phyloP scores from a whole-genome alignment of 1,139 yeast species.

The Geotrichum europaeum region DNA sequence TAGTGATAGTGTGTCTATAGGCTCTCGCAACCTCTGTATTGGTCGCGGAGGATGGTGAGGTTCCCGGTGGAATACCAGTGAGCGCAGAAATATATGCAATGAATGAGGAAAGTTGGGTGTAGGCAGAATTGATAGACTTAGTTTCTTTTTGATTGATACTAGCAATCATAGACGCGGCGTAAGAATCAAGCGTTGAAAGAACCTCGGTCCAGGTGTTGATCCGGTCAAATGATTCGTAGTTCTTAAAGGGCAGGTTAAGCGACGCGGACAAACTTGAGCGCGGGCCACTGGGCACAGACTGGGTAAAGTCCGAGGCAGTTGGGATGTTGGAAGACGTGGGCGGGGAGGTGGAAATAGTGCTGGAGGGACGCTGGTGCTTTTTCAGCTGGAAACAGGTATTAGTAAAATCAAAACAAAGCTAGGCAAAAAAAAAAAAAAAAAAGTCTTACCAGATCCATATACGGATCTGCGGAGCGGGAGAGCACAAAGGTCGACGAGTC shows the following conservation, averaged over 20 bases:
- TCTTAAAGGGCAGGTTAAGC: constrained; percentile 16
- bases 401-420: not conserved
- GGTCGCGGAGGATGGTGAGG: constrained; percentile 25
- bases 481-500: constrained; percentile 12
- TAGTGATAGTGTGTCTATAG: constrained; percentile 26
- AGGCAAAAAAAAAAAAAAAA: constrained; percentile 1
- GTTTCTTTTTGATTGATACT: constrained; percentile 18
- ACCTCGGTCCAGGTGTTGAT: constrained; percentile 22
- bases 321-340: constrained; percentile 9
- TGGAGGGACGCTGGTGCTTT: constrained; percentile 11
- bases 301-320: constrained; percentile 13
- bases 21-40: constrained; percentile 24
- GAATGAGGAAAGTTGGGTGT: constrained; percentile 23
- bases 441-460: constrained; percentile 21
- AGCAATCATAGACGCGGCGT: constrained; percentile 16
- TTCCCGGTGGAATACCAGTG: constrained; percentile 30
- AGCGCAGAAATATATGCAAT: constrained; percentile 26
- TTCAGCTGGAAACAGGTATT: constrained; percentile 5
- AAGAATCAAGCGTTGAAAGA: constrained; percentile 14
- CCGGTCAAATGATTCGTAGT: constrained; percentile 9
- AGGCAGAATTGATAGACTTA: constrained; percentile 18
- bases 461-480: constrained; percentile 19
- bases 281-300: not conserved
- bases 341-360: constrained; percentile 6
- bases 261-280: constrained; percentile 14